phyloP scores from a whole-genome alignment of 2,329 filamentous ascomycete genomes.

The Hypoxylon sp. region DNA sequence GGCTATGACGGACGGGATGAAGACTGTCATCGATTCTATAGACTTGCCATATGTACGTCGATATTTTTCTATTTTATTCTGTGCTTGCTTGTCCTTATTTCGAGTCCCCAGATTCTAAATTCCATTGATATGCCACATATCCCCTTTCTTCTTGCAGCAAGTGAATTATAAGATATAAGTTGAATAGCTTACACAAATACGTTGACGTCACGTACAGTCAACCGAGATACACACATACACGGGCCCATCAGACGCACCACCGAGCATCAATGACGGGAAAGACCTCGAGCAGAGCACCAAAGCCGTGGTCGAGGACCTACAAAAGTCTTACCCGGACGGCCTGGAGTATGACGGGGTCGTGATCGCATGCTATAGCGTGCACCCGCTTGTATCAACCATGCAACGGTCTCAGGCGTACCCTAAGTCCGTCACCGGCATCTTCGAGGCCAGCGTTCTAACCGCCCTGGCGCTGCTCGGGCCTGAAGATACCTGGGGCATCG shows the following conservation, averaged over 20 bases:
- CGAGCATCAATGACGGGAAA: slow-evolving; percentile 81
- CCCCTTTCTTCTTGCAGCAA: not conserved
- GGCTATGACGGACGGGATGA: slow-evolving; percentile 77
- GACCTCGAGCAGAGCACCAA: slow-evolving; percentile 74
- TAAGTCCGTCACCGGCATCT: slow-evolving; percentile 79
- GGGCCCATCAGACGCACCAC: slow-evolving; percentile 70
- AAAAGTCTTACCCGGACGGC: slow-evolving; percentile 43
- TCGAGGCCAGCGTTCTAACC: slow-evolving; percentile 82
- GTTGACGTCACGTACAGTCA: slow-evolving; percentile 56
- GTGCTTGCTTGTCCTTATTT: not conserved
- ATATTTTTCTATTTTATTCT: not conserved
- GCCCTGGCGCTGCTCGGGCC: slow-evolving; percentile 65
- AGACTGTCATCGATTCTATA: slow-evolving; percentile 60
- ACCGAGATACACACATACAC: slow-evolving; percentile 73
- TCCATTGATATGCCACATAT: no score
- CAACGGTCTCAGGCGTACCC: slow-evolving; percentile 50
- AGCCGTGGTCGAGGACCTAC: slow-evolving; percentile 70
- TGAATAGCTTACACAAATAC: not conserved
- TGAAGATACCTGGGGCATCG: slow-evolving; percentile 79
- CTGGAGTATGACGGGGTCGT: slow-evolving; percentile 78
- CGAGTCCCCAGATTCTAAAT: no score
- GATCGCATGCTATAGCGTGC: slow-evolving; percentile 88
- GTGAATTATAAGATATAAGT: not conserved
- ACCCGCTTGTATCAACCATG: slow-evolving; percentile 78
- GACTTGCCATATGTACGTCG: slow-evolving; percentile 54